Conservation (phyloP, 78 protist species). For the Dictyostelium firmibasis region DNA sequence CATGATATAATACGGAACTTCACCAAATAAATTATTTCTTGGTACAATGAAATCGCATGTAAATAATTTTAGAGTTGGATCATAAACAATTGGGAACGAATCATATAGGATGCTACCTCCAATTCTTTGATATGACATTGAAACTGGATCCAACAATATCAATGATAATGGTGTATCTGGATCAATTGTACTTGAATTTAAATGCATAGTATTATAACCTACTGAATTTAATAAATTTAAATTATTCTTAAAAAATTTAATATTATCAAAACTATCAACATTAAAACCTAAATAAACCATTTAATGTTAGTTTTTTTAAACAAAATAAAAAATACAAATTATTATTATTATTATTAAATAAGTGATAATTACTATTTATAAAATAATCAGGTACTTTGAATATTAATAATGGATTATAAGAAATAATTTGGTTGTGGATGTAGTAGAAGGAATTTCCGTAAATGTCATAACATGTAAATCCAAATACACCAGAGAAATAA, state of each 20-base stretch:
- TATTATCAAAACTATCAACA: not conserved
- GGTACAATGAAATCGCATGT: not conserved
- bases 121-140: not conserved
- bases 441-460: not conserved
- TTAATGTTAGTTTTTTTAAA: no score
- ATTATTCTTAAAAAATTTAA: not conserved
- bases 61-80: not conserved
- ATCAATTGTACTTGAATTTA: not conserved
- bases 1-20: not conserved
- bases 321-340: no score
- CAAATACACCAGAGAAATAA: not conserved
- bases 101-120: not conserved
- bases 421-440: not conserved
- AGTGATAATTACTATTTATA: not conserved
- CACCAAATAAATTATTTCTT: not conserved
- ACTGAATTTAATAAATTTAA: not conserved
- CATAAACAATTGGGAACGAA: not conserved
- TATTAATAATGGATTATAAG: not conserved
- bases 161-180: not conserved
- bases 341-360: no score
- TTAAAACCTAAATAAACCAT: not conserved
- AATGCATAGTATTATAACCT: not conserved
- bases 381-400: not conserved
- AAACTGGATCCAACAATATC: not conserved
- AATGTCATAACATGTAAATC: not conserved